Conservation (phyloP, 768 basidiomycete genomes). For the Pisolithus orientalis region DNA sequence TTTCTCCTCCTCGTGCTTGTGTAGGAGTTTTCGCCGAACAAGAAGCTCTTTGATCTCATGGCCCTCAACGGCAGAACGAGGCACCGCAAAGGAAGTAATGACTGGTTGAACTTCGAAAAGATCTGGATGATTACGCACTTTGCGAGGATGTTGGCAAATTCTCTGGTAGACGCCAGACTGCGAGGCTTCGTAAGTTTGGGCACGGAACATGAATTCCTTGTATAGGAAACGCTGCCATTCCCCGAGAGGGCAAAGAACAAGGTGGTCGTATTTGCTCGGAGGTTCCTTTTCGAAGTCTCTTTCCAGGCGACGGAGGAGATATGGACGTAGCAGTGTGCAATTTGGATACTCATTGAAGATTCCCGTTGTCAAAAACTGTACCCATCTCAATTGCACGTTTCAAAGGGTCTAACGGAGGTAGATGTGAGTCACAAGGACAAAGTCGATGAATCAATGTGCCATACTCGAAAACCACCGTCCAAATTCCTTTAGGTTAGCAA, state of each 20-base stretch:
- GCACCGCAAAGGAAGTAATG: slow-evolving; percentile 70
- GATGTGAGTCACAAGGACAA: slow-evolving; percentile 2
- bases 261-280: slow-evolving; percentile 89
- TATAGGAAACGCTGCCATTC: slow-evolving; percentile 93
- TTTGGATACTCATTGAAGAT: slow-evolving; percentile 74
- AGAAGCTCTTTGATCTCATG: slow-evolving; percentile 87
- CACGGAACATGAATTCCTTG: slow-evolving; percentile 91
- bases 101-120: slow-evolving; percentile 86
- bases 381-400: slow-evolving; percentile 92
- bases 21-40: slow-evolving; percentile 65
- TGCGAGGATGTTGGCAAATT: slow-evolving; percentile 87
- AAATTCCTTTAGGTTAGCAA: slow-evolving; percentile 91
- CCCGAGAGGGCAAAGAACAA: slow-evolving; percentile 81
- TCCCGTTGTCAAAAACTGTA: slow-evolving; percentile 70
- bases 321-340: slow-evolving; percentile 93
- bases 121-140: slow-evolving; percentile 94
- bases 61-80: slow-evolving; percentile 68
- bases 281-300: slow-evolving; percentile 93
- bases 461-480: slow-evolving; percentile 94
- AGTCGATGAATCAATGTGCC: slow-evolving; percentile 18
- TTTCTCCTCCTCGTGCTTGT: slow-evolving; percentile 43
- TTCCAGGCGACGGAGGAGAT: slow-evolving; percentile 92
- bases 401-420: slow-evolving; percentile 62
- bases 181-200: slow-evolving; percentile 76
- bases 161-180: slow-evolving; percentile 83